phyloP scores from a whole-genome alignment of 768 basidiomycete species.

The Multifurca ochricompacta region DNA sequence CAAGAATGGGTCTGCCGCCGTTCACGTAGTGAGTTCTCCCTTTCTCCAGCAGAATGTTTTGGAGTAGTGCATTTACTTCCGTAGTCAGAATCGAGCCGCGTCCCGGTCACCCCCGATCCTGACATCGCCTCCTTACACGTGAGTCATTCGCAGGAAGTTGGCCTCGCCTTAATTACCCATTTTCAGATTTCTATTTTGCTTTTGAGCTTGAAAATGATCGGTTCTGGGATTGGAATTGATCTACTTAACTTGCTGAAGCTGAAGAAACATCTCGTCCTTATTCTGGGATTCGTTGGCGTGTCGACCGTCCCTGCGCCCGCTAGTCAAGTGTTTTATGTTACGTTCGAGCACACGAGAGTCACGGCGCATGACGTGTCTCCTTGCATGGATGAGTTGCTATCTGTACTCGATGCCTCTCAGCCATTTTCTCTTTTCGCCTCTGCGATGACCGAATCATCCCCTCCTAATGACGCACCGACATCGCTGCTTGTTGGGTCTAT shows the following conservation, averaged over 20 bases:
- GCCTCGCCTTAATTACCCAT: not conserved
- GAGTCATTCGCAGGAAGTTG: slow-evolving; percentile 2
- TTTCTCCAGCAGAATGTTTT: not conserved
- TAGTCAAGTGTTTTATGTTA: slow-evolving; percentile 46
- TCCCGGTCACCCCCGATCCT: slow-evolving; percentile 31
- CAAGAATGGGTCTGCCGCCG: slow-evolving; percentile 34
- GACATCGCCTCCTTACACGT: slow-evolving; percentile 44
- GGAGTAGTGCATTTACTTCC: not conserved
- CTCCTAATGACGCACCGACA: slow-evolving; percentile 36
- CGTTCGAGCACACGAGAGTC: slow-evolving; percentile 40
- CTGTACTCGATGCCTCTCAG: slow-evolving; percentile 53
- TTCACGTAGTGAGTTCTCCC: slow-evolving; percentile 33
- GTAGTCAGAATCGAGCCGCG: slow-evolving; percentile 31
- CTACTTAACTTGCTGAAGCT: slow-evolving; percentile 47
- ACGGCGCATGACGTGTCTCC: slow-evolving; percentile 40
- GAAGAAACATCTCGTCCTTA: slow-evolving; percentile 41
- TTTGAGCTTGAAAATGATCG: slow-evolving; percentile 58
- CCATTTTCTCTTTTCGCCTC: slow-evolving; percentile 41
- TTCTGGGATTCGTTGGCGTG: slow-evolving; percentile 51
- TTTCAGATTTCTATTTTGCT: slow-evolving; percentile 48
- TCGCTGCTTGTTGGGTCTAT: slow-evolving; percentile 50
- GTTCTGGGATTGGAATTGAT: slow-evolving; percentile 52
- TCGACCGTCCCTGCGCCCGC: slow-evolving; percentile 37
- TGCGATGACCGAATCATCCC: slow-evolving; percentile 33
- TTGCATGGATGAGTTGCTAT: slow-evolving; percentile 51